Conservation (phyloP, 805 yeast genomes). For the Pichia paraexigua region DNA sequence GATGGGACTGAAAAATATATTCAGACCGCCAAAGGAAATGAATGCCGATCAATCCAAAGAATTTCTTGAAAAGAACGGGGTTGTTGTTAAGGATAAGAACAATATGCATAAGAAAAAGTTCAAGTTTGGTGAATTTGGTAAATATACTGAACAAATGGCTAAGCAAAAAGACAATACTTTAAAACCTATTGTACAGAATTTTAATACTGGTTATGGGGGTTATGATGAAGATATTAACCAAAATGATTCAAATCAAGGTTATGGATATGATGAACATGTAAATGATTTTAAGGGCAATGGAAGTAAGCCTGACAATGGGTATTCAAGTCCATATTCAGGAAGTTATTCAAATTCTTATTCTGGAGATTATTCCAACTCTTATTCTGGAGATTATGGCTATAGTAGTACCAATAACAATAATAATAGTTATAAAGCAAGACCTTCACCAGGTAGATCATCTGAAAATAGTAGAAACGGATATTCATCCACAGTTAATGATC, state of each 20-base stretch:
- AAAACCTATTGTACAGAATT: slow-evolving; percentile 13
- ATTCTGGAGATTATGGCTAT: neutral
- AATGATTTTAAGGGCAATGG: slow-evolving; percentile 6
- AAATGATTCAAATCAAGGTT: slow-evolving; percentile 18
- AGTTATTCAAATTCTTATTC: neutral
- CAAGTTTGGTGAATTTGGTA: slow-evolving; percentile 41
- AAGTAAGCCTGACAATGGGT: neutral
- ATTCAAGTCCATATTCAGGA: neutral
- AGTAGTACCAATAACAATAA: neutral
- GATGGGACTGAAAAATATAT: slow-evolving; percentile 44
- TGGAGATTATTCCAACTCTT: neutral
- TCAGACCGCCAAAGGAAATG: slow-evolving; percentile 43
- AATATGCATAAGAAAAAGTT: slow-evolving; percentile 26
- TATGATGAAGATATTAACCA: slow-evolving; percentile 10
- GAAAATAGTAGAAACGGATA: neutral
- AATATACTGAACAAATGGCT: slow-evolving; percentile 35
- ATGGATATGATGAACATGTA: slow-evolving; percentile 16
- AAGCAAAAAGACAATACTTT: slow-evolving; percentile 11
- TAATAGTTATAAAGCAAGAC: neutral
- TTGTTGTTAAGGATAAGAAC: slow-evolving; percentile 31
- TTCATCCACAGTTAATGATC: neutral
- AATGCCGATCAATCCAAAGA: slow-evolving; percentile 35
- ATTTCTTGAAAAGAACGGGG: slow-evolving; percentile 32
- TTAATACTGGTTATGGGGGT: slow-evolving; percentile 10
- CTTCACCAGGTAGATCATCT: neutral